These are phyloP conservation scores for Saccharomycopsis olivae DNA, from an alignment of 805 yeast species.

Conservation along the genomic window DNA sequence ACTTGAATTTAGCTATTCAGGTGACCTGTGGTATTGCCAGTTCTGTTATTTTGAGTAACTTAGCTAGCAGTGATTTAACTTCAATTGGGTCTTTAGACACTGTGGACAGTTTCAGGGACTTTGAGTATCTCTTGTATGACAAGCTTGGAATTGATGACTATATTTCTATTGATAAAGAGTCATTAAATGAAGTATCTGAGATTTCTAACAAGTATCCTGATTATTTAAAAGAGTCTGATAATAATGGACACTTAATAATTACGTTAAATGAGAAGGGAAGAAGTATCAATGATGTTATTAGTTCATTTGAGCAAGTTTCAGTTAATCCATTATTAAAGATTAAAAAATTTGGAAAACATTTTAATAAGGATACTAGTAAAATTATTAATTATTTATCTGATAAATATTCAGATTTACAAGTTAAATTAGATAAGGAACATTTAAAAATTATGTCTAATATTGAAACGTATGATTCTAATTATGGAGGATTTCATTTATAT, in stretches of 20 bases:
- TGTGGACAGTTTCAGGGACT: neutral
- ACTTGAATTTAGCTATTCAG: no score
- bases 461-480: neutral
- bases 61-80: no score
- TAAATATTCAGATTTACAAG: conserved; percentile 5
- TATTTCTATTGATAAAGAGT: neutral
- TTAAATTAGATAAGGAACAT: conserved; percentile 1
- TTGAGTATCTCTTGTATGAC: conserved; percentile 12
- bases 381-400: conserved; percentile 1
- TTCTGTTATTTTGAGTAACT: no score
- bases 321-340: neutral
- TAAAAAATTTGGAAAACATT: neutral
- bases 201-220: no score
- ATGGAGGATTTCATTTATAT: neutral
- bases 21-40: no score
- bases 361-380: neutral
- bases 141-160: conserved; percentile 15
- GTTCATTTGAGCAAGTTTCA: neutral
- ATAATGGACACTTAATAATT: conserved; percentile 12
- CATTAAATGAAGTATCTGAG: neutral
- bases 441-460: conserved; percentile 9
- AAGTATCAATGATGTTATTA: neutral
- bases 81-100: no score
- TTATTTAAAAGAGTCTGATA: no score
- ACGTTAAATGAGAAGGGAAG: conserved; percentile 5